These are phyloP conservation scores for Mucor plumbeus DNA, from an alignment of 371 early-diverging fungal genomes.

Conservation along the genomic window DNA sequence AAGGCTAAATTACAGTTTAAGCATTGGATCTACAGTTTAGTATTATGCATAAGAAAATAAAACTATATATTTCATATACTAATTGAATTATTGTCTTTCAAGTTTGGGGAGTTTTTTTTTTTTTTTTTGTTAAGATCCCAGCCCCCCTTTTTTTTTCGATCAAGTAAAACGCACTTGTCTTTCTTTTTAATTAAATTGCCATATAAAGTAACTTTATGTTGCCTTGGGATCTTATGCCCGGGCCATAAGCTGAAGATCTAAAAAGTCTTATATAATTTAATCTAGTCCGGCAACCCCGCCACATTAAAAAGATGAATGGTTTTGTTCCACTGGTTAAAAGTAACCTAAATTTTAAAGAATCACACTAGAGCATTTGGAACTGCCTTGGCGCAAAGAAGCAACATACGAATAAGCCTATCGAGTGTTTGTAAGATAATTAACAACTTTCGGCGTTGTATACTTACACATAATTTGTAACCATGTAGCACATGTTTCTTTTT, in stretches of 20 bases:
- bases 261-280: too few species aligned
- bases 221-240: slow-evolving; percentile 1
- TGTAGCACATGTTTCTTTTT: background rate
- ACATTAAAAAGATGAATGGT: too few species aligned
- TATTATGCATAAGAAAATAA: too few species aligned
- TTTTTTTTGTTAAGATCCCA: background rate
- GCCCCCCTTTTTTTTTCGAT: background rate
- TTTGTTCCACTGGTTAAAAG: background rate
- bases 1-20: background rate
- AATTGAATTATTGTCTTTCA: background rate
- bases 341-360: background rate
- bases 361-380: background rate
- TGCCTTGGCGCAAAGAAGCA: background rate
- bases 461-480: background rate
- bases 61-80: background rate
- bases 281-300: too few species aligned
- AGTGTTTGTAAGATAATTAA: background rate
- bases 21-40: too few species aligned
- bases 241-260: background rate
- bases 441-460: background rate
- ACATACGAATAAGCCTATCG: background rate
- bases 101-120: too few species aligned
- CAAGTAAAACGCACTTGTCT: background rate
- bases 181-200: background rate
- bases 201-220: background rate